Base-by-base conservation (phyloP, 2,329 filamentous ascomycete species). In the Bretziella fagacearum region DNA sequence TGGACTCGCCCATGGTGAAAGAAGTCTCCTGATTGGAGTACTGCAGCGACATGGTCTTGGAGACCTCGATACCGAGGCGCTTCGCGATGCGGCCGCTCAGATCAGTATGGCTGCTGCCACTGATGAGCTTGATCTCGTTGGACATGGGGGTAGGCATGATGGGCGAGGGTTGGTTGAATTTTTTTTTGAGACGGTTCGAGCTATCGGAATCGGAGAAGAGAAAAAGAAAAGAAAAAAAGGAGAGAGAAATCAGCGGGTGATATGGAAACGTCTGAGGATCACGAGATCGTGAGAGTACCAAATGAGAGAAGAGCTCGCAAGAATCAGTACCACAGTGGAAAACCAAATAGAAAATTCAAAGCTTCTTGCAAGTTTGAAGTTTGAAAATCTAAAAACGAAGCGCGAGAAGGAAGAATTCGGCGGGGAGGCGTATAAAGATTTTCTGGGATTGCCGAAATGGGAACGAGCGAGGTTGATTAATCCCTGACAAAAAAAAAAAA, bases 1-100 rank as follows among this genome's bases (percentile, higher is more conserved):
- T 89, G 53, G 84, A 93, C 68, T 96, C 89, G 60, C 89, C 87
- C 56, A 95, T 93, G 17, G 86, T 94, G 49, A 96, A 86, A 55
- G 80, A 84, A 44, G 81, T 87, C 61, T 91, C 83, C 58, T 85
- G 81, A 62, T 89, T 89, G 41, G 83, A 87, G 65, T 87, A 86
- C 60, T 87, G 84, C 52, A 89, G 69, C 53, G 80, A 81, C 68
- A 85, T 74, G 40, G 82, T 83, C 66, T 84, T 84, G 53, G 80
- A 79, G 56, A 85, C 71, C 56, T 84, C 77, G 56, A 85, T 82
- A 55, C 81, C 81, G 51, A 85, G 72, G 58, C 65, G 62, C 48
- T 58, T 61, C 45, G 65, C 65, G 51, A 67, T 63, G 56, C 63
- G 63, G 53, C 60, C 61, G 56, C 65, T 68, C 52, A 70, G 62